Base-by-base conservation (phyloP, 1,284 basidiomycete species). In the Ganoderma sinense region DNA sequence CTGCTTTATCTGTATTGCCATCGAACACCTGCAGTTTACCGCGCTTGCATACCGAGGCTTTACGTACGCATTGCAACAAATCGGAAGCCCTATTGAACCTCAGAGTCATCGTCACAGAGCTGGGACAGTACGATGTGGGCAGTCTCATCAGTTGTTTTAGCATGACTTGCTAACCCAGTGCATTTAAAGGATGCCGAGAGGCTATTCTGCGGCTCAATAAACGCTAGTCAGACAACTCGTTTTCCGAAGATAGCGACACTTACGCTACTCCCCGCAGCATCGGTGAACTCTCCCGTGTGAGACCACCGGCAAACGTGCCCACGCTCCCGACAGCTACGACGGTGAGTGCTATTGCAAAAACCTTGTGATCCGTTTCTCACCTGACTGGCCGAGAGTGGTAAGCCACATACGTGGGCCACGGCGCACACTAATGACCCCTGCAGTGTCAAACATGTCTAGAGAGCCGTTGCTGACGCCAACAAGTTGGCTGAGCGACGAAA, bases 391-490 rank as follows among this genome's bases (percentile, higher is more conserved):
- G n/a, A 23, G 14, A 13, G n/a, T n/a, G n/a, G n/a, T n/a, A 51
- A 26, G 11, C 0, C 11, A 11, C n/a, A 51, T 7, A 8, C 48
- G 11, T n/a, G n/a, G n/a, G n/a, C n/a, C n/a, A n/a, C n/a, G n/a
- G 48, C 48, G 23, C 48, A 26, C 11, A 23, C 23, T 51, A 13
- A 26, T n/a, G n/a, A n/a, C n/a, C 23, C 36, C 6, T 36, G 36
- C 4, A 13, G 13, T 13, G 23, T 51, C 23, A 8, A 51, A 13
- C 48, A 26, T 11, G 75, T 89, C 87, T 86, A n/a, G n/a, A 85
- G 88, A 77, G 90, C 86, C 29, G 73, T 68, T 11, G 61, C 65
- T 18, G 67, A 14, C 48, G 66, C 67, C 10, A 73, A 59, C 75
- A 76, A 76, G 55, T 59, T 55, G 39, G 56, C n/a, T n/a, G 45